phyloP scores from a whole-genome alignment of 805 yeast genomes.

The Yamadazyma kitorensis region DNA sequence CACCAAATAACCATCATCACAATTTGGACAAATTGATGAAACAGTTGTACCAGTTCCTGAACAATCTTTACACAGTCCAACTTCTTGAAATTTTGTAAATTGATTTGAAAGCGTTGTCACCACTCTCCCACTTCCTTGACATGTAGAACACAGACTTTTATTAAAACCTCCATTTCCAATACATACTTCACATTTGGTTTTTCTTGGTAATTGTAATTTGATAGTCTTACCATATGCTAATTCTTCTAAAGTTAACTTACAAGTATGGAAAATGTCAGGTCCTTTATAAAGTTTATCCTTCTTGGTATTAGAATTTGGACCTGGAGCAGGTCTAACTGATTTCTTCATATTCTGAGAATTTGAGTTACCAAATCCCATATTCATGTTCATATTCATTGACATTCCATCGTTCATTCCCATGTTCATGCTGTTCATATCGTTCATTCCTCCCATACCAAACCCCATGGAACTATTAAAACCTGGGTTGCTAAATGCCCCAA shows the following conservation, averaged over 20 bases:
- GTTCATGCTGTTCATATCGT: conserved; percentile 7
- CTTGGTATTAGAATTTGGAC: conserved; percentile 5
- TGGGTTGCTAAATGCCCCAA: conserved; percentile 9
- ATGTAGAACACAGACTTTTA: conserved; percentile 31
- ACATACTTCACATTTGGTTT: conserved; percentile 48
- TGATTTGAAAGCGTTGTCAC: conserved; percentile 43
- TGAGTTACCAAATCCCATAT: conserved; percentile 2
- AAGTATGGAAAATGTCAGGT: conserved; percentile 54
- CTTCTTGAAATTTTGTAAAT: conserved; percentile 39
- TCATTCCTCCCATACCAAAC: conserved; percentile 1
- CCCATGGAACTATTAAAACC: conserved; percentile 7
- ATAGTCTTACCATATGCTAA: conserved; percentile 56
- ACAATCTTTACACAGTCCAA: conserved; percentile 31
- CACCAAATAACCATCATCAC: conserved; percentile 43
- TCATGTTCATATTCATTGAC: conserved; percentile 11
- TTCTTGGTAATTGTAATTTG: conserved; percentile 53
- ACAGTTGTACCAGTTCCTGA: conserved; percentile 31
- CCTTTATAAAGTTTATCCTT: conserved; percentile 32
- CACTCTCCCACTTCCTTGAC: conserved; percentile 46
- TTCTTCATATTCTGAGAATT: conserved; percentile 11
- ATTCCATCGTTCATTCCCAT: conserved; percentile 8
- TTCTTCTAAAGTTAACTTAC: conserved; percentile 52
- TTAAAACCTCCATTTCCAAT: conserved; percentile 50
- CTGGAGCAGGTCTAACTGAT: conserved; percentile 20
- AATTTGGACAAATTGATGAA: conserved; percentile 22